A percentile compares a stretch with the other conserved stretches of the same genome.
These are phyloP conservation scores for Lactarius hatsudake DNA, from an alignment of 768 basidiomycete genomes.

Conservation along the genomic window DNA sequence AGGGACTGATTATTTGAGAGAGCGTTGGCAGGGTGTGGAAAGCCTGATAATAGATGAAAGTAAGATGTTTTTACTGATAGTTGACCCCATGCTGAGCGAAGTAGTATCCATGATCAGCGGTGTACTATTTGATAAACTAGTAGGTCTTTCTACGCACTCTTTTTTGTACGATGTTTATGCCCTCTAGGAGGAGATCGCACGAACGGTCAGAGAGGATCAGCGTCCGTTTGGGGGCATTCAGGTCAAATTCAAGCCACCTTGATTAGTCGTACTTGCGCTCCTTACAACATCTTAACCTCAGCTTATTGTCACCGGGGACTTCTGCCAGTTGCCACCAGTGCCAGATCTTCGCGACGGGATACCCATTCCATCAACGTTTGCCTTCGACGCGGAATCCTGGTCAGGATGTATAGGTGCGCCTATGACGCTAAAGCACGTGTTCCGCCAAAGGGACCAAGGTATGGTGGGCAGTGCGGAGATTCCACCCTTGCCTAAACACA, in stretches of 20 bases:
- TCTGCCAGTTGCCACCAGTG: conserved; percentile 89
- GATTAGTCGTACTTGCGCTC: conserved; percentile 4
- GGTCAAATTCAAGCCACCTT: conserved; percentile 37
- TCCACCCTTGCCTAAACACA: background rate
- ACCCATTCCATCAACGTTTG: conserved; percentile 51
- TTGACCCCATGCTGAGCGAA: background rate
- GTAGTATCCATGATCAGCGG: conserved; percentile 91
- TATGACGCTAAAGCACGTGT: conserved; percentile 68
- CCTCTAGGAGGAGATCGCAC: conserved; percentile 61
- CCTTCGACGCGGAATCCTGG: conserved; percentile 81
- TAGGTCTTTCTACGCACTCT: conserved; percentile 31
- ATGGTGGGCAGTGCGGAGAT: background rate
- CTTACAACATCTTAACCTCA: conserved; percentile 33
- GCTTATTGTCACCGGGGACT: conserved; percentile 85
- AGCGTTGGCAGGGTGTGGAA: conserved; percentile 59
- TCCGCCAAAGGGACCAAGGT: conserved; percentile 85
- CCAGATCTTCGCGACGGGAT: conserved; percentile 47
- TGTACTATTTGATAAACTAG: conserved; percentile 75
- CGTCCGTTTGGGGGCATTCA: conserved; percentile 86
- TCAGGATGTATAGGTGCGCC: conserved; percentile 53
- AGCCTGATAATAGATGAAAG: conserved; percentile 84
- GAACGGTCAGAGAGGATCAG: conserved; percentile 47
- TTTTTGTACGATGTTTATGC: conserved; percentile 23
- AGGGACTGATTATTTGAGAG: conserved; percentile 37
- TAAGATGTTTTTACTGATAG: conserved; percentile 36